Base-by-base conservation (phyloP, 2,329 filamentous ascomycete genomes). In the Calonectria henricotiae region DNA sequence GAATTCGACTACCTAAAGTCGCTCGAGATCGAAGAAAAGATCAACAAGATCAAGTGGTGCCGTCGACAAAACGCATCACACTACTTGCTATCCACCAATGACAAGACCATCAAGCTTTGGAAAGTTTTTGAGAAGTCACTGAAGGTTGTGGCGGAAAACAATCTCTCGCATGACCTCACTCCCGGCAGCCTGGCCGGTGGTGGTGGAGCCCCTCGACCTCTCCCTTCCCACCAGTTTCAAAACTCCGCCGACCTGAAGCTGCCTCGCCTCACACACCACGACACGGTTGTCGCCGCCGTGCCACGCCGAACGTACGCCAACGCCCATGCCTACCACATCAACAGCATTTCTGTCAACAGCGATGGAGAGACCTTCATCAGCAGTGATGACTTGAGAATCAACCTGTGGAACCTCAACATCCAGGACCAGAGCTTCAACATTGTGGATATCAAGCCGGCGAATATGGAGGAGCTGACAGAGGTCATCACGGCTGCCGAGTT, bases 1-100 rank as follows among this genome's bases (percentile, higher is more conserved):
- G 96, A 99, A 85, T 99, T 99, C 84, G 96, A 99, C 84, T 99
- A 99, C 83, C 90, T 99, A 75, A 99, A 99, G 86, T 99, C 96
- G 39, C 89, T 99, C 78, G 96, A 99, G 85, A 99, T 99, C 81
- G 96, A 99, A 89, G 96, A 99, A 85, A 99, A 99, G 87, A 99
- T 99, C 89, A 99, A 99, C 89, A 99, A 99, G 89, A 99, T 99
- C 86, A 99, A 98, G 85, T 99, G 96, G 96, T 99, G 96, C 84
- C 92, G 93, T 81, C 92, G 96, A 85, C 96, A 98, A 85, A 99
- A 99, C 88, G 94, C 96, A 72, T 98, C 96, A 67, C 96, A 99
- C 86, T 99, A 98, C 84, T 91, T 99, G 63, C 90, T 99, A 68
- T 98, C 96, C 49, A 99, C 96, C 78, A 99, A 99, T 82, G 96